Evolutionary conservation across 768 basidiomycete species (phyloP).

Genomic region (Boletus barrowsii): DNA sequence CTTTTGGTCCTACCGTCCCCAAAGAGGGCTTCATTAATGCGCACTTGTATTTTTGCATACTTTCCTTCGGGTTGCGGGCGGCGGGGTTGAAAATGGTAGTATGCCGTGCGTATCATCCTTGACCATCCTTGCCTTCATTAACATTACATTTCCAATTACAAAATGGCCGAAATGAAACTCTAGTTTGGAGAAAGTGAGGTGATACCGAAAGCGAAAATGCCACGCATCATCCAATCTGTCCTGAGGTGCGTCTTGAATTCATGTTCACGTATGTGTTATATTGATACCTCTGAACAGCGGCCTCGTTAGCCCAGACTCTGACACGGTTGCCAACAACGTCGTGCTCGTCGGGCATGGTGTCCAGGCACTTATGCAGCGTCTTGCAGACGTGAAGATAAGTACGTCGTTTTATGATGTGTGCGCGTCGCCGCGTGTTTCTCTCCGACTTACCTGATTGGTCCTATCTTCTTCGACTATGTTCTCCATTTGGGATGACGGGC

Average conservation of each 20-base stretch:
- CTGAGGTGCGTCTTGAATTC: constrained; percentile 49
- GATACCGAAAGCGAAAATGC: constrained; percentile 61
- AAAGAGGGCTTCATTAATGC: constrained; percentile 18
- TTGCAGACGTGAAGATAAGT: constrained; percentile 84
- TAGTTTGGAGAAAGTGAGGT: constrained; percentile 81
- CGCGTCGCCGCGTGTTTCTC: neutral
- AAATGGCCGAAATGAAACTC: constrained; percentile 7
- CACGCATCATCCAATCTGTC: constrained; percentile 67
- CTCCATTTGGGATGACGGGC: neutral
- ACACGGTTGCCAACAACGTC: constrained; percentile 63
- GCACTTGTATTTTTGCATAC: neutral
- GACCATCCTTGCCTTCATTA: neutral
- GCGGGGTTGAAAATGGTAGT: constrained; percentile 38
- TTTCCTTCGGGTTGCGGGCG: neutral
- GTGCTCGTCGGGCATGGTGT: constrained; percentile 68
- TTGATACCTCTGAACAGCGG: constrained; percentile 44
- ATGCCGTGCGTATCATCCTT: constrained; percentile 49
- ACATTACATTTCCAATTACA: neutral
- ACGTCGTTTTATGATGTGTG: constrained; percentile 23
- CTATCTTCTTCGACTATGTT: neutral
- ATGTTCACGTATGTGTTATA: neutral
- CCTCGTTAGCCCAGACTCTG: constrained; percentile 73
- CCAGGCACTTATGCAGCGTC: constrained; percentile 51
- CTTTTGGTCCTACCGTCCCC: constrained; percentile 4
- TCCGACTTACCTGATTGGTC: neutral